phyloP scores from a whole-genome alignment of 169 alveolate genomes.

The Cyclospora cayetanensis region DNA sequence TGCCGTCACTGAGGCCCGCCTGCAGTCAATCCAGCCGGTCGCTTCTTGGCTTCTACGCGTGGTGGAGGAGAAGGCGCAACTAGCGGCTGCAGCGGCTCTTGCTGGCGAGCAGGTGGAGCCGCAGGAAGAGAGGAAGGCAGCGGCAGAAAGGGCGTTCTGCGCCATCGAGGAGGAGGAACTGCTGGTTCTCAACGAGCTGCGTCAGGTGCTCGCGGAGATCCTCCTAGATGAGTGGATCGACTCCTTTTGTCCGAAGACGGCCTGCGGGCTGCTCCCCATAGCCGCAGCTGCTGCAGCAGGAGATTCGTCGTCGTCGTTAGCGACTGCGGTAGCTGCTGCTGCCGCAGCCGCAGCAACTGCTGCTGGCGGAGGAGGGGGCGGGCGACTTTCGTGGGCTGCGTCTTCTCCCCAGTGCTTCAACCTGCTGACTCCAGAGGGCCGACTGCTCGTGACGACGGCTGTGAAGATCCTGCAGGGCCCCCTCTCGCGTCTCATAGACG shows the following conservation, averaged over 20 bases:
- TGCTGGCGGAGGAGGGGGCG: neutral
- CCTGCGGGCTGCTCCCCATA: neutral
- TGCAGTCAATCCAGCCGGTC: neutral
- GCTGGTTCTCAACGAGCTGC: slow-evolving; percentile 65
- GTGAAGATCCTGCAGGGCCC: slow-evolving; percentile 25
- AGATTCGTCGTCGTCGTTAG: neutral
- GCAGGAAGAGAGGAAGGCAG: slow-evolving; percentile 15
- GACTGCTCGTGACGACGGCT: slow-evolving; percentile 33
- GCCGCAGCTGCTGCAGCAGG: slow-evolving; percentile 19
- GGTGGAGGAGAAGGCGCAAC: slow-evolving; percentile 7
- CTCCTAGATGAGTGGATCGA: slow-evolving; percentile 55
- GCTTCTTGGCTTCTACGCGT: neutral
- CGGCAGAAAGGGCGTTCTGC: neutral
- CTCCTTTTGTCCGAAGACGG: neutral
- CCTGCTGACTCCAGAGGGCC: slow-evolving; percentile 38
- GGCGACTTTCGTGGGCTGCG: neutral
- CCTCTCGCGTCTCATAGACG: slow-evolving; percentile 21
- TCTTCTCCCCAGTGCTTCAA: slow-evolving; percentile 28
- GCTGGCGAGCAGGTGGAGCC: slow-evolving; percentile 30
- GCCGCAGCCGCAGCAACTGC: slow-evolving; percentile 3
- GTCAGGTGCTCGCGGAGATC: slow-evolving; percentile 39
- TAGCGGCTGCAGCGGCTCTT: slow-evolving; percentile 5
- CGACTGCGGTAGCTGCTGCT: neutral
- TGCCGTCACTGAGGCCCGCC: neutral
- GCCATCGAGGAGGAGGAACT: slow-evolving; percentile 14